Conservation (phyloP, 2,329 filamentous ascomycete genomes). For the Blastomyces gilchristii region DNA sequence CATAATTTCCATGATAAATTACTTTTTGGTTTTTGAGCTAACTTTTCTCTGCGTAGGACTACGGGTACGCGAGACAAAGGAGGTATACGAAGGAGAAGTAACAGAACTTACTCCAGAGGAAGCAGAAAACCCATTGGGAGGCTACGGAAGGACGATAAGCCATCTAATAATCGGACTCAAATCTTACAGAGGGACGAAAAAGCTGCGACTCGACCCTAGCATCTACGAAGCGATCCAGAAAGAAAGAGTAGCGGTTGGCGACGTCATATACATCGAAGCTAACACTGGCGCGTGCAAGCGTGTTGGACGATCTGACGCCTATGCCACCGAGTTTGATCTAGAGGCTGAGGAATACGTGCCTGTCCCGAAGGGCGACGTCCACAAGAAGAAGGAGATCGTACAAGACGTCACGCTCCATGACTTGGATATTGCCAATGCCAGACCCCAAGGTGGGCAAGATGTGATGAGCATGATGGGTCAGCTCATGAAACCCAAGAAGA, state of each 20-base stretch:
- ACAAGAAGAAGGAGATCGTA: conserved; percentile 99
- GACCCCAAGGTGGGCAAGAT: conserved; percentile 93
- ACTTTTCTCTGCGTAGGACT: conserved; percentile 42
- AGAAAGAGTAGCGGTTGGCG: conserved; percentile 88
- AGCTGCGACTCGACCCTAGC: conserved; percentile 88
- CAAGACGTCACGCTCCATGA: conserved; percentile 97
- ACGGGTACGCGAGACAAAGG: conserved; percentile 95
- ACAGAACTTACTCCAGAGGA: conserved; percentile 96
- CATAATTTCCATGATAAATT: not conserved
- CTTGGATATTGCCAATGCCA: conserved; percentile 86
- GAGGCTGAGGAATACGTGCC: conserved; percentile 99
- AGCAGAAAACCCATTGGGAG: conserved; percentile 91
- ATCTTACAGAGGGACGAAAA: conserved; percentile 94
- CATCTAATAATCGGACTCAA: conserved; percentile 90
- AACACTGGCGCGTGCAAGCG: conserved; percentile 98
- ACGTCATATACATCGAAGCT: conserved; percentile 98
- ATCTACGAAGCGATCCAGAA: conserved; percentile 99
- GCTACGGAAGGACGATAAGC: conserved; percentile 95
- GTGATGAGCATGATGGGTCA: conserved; percentile 99
- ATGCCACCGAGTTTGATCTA: conserved; percentile 95
- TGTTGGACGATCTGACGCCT: conserved; percentile 89
- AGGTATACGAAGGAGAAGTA: conserved; percentile 98
- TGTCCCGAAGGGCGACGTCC: conserved; percentile 95
- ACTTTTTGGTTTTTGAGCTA: not conserved
- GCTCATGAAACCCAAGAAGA: conserved; percentile 99